Conservation (phyloP, 2,329 filamentous ascomycete genomes). For the Apiospora kogelbergensis region DNA sequence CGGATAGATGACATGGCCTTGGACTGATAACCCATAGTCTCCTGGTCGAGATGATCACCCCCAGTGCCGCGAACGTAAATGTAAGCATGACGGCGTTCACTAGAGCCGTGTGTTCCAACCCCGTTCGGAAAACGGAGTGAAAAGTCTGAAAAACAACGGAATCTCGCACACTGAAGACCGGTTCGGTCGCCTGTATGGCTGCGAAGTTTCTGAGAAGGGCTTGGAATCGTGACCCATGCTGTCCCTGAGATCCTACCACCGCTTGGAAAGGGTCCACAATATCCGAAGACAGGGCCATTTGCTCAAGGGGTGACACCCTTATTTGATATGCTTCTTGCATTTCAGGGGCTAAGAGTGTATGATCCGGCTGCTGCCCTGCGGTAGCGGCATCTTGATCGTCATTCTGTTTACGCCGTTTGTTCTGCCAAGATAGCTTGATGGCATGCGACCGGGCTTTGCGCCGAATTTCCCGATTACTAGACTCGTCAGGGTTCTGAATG, state of each 20-base stretch:
- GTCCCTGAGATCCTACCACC: background rate
- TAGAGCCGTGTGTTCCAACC: background rate
- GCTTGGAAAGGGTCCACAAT: background rate
- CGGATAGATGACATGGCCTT: background rate
- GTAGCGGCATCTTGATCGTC: background rate
- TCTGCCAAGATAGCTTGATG: background rate
- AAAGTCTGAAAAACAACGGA: background rate
- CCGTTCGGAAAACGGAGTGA: background rate
- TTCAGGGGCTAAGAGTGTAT: background rate
- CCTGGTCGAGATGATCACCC: background rate
- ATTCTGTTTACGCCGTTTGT: background rate
- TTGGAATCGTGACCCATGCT: background rate
- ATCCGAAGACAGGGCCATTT: background rate
- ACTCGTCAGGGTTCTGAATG: background rate
- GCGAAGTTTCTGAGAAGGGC: background rate
- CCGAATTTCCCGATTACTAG: background rate
- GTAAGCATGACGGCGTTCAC: background rate
- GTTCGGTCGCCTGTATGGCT: background rate
- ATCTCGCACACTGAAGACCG: background rate
- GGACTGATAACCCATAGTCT: background rate
- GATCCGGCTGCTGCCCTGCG: background rate
- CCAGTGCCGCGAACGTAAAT: background rate
- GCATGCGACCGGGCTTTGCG: background rate
- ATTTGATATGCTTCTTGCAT: background rate
- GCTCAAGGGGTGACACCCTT: background rate